phyloP scores from a whole-genome alignment of 306 rosid species.

The Gillenia trifoliata region DNA sequence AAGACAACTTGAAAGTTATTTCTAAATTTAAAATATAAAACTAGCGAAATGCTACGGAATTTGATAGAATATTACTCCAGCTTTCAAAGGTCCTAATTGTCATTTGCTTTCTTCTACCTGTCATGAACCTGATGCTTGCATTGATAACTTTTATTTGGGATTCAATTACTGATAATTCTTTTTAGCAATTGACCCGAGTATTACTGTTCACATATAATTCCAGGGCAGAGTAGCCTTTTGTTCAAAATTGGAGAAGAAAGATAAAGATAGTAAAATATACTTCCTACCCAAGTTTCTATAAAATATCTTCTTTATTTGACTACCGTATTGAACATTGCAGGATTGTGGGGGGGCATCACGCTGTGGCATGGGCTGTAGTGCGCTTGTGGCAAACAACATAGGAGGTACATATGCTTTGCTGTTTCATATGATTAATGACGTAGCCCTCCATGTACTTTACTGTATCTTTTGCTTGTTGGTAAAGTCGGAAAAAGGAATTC shows the following conservation, averaged over 20 bases:
- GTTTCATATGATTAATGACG: background rate
- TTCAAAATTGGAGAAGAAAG: background rate
- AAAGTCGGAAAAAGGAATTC: background rate
- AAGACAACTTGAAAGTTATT: background rate
- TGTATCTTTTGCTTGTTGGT: background rate
- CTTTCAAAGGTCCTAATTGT: background rate
- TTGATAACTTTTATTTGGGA: background rate
- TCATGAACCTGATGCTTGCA: too few species aligned
- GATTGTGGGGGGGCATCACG: conserved; percentile 79
- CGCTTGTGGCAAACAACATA: conserved; percentile 53
- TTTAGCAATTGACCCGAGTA: background rate
- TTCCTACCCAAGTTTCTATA: background rate
- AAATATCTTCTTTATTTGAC: conserved; percentile 11
- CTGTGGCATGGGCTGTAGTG: conserved; percentile 85
- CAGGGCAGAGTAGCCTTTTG: background rate
- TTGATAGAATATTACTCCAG: background rate
- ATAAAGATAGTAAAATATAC: background rate
- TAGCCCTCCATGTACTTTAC: background rate
- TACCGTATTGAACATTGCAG: conserved; percentile 39
- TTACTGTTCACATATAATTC: background rate
- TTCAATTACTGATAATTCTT: background rate
- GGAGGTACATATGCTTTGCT: conserved; percentile 48
- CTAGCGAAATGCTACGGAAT: background rate
- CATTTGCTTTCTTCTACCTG: too few species aligned
- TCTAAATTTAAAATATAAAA: background rate